Conservation (phyloP, 495 filamentous ascomycete genomes). For the Rostrohypoxylon terebratum region DNA sequence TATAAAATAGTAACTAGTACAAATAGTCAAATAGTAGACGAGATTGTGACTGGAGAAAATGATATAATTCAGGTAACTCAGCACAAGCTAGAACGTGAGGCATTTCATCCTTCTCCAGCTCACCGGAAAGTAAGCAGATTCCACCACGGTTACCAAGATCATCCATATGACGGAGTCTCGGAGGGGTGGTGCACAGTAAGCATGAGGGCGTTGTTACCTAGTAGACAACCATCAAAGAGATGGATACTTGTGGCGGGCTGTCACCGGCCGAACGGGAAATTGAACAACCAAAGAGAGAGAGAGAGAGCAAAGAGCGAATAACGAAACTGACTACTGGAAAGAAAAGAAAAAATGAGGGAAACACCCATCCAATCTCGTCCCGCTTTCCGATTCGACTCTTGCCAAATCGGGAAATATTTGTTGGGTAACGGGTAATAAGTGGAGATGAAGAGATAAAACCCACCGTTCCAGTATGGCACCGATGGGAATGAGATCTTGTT, state of each 20-base stretch:
- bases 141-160: conserved; percentile 24
- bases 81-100: conserved; percentile 7
- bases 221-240: conserved; percentile 2
- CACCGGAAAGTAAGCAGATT: conserved; percentile 34
- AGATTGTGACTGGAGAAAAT: neutral
- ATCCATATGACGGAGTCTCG: conserved; percentile 31
- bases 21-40: neutral
- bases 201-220: conserved; percentile 15
- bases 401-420: conserved; percentile 38
- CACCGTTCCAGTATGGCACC: conserved; percentile 2
- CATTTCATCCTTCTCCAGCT: conserved; percentile 26
- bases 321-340: neutral
- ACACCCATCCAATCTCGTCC: conserved; percentile 30
- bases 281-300: conserved; percentile 11
- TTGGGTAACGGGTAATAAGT: conserved; percentile 42
- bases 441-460: conserved; percentile 16
- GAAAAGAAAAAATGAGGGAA: conserved; percentile 12
- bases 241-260: conserved; percentile 18
- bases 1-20: conserved; percentile 13
- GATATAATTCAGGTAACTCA: neutral
- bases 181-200: conserved; percentile 42
- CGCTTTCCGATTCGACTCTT: conserved; percentile 16
- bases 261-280: conserved; percentile 30
- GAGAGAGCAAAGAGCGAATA: neutral
- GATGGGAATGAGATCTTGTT: conserved; percentile 27